Conservation (phyloP, 2,329 filamentous ascomycete species). For the Fusarium keratoplasticum region DNA sequence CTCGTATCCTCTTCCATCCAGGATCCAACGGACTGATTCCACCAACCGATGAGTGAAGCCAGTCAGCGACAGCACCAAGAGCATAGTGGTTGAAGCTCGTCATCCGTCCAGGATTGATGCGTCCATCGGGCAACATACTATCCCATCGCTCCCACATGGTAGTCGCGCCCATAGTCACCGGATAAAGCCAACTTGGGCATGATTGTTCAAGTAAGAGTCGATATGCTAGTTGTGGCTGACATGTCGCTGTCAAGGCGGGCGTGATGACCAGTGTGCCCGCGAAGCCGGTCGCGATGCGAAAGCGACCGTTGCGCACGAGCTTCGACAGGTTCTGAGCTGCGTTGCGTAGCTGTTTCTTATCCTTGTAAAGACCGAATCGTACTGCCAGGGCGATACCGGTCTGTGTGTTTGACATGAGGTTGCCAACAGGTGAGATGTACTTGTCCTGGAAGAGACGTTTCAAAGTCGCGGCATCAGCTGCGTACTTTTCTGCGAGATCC, state of each 20-base stretch:
- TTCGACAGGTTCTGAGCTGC: background rate
- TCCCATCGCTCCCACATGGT: constrained; percentile 66
- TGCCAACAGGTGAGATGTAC: background rate
- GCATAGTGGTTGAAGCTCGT: constrained; percentile 64
- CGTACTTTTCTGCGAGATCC: background rate
- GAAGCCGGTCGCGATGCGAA: background rate
- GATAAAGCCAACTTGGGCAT: constrained; percentile 61
- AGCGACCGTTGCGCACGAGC: background rate
- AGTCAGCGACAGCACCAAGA: constrained; percentile 59
- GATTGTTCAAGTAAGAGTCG: constrained; percentile 59
- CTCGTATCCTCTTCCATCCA: background rate
- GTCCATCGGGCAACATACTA: constrained; percentile 56
- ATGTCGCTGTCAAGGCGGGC: background rate
- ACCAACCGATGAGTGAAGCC: constrained; percentile 50
- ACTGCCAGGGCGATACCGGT: background rate
- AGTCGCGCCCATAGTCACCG: constrained; percentile 56
- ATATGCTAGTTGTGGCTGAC: constrained; percentile 44
- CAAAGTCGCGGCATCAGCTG: background rate
- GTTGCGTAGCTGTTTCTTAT: background rate
- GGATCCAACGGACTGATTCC: background rate
- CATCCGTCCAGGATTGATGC: constrained; percentile 58
- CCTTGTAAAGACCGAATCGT: background rate
- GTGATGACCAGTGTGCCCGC: background rate
- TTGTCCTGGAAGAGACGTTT: background rate
- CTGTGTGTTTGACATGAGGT: background rate